Conservation (phyloP, 106 monocot genomes). For the Triglochin maritima region DNA sequence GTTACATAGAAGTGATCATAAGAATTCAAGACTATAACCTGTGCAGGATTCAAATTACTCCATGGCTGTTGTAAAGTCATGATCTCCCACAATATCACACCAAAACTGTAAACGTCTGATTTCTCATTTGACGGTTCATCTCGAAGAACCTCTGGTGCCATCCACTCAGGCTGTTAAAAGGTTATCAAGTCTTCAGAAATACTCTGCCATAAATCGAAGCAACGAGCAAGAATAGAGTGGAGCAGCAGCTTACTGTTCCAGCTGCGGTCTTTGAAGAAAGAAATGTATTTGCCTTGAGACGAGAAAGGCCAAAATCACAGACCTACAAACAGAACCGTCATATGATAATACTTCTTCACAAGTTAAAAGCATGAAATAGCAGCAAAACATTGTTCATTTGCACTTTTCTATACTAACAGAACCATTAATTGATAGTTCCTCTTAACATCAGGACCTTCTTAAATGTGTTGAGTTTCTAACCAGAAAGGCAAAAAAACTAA, state of each 20-base stretch:
- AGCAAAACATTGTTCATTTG: no score
- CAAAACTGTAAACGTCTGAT: slow-evolving; percentile 97
- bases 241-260: slow-evolving; percentile 83
- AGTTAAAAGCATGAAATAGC: no score
- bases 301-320: slow-evolving; percentile 97
- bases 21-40: slow-evolving; percentile 32
- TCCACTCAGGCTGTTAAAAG: slow-evolving; percentile 79
- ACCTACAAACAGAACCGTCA: slow-evolving; percentile 30
- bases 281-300: slow-evolving; percentile 86
- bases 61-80: slow-evolving; percentile 99
- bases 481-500: no score
- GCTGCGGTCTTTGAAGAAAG: slow-evolving; percentile 94
- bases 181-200: neutral
- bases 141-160: slow-evolving; percentile 97
- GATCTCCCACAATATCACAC: slow-evolving; percentile 96
- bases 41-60: slow-evolving; percentile 95
- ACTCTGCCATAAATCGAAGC: neutral
- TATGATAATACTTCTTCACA: neutral
- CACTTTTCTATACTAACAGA: no score
- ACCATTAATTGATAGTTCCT: no score
- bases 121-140: slow-evolving; percentile 99
- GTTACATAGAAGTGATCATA: no score
- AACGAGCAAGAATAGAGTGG: slow-evolving; percentile 1
- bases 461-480: no score
- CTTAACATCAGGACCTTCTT: no score